Conservation (phyloP, 306 rosid genomes). For the Sphenostylis stenocarpa region DNA sequence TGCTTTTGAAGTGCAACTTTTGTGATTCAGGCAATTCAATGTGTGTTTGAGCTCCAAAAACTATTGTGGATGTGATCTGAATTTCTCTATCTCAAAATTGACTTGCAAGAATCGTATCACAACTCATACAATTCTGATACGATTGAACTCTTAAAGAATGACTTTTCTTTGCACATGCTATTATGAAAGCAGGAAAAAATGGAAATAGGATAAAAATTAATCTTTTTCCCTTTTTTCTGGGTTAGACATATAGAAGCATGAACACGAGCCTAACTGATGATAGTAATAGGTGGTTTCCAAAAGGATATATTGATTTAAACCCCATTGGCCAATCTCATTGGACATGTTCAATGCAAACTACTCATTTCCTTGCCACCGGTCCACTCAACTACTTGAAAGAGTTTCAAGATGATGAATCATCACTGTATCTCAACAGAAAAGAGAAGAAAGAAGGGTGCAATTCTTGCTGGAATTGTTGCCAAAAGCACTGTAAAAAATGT, state of each 20-base stretch:
- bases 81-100: neutral
- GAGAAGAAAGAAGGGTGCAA: too few relatives aligned
- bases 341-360: neutral
- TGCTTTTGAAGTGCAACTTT: neutral
- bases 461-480: too few relatives aligned
- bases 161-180: conserved; percentile 19
- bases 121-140: neutral
- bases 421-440: too few relatives aligned
- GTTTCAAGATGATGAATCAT: too few relatives aligned
- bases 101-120: neutral
- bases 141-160: neutral
- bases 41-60: neutral
- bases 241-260: neutral
- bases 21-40: neutral
- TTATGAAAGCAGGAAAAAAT: neutral
- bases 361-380: too few relatives aligned
- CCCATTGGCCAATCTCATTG: neutral
- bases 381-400: too few relatives aligned
- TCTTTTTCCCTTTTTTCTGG: neutral
- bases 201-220: neutral
- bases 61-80: neutral
- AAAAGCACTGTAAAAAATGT: too few relatives aligned
- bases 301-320: neutral
- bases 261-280: neutral
- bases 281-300: neutral